phyloP scores from a whole-genome alignment of 2,329 filamentous ascomycete genomes.

The Simplicillium sp. region DNA sequence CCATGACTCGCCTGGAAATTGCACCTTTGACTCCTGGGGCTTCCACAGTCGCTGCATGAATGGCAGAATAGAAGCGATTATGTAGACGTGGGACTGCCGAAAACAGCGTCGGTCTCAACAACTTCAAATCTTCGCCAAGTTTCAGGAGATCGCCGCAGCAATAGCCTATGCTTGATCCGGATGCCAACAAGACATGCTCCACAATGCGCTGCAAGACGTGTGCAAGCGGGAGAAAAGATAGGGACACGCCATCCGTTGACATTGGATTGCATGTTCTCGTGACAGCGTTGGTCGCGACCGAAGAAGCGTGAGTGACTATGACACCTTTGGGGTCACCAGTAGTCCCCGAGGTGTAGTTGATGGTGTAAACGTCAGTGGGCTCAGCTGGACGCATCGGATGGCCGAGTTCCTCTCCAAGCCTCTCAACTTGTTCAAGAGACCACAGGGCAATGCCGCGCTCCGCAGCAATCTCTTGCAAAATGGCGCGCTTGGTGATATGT shows the following conservation, averaged over 20 bases:
- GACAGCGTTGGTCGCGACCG: conserved; percentile 61
- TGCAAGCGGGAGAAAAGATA: conserved; percentile 86
- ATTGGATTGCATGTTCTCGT: conserved; percentile 47
- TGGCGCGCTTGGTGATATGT: conserved; percentile 67
- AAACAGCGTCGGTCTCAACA: conserved; percentile 73
- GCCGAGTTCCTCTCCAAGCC: conserved; percentile 62
- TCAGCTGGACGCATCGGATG: conserved; percentile 61
- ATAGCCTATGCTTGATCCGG: conserved; percentile 72
- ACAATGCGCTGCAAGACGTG: conserved; percentile 87
- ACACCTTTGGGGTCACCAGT: conserved; percentile 79
- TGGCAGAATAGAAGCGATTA: conserved; percentile 79
- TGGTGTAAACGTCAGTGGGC: conserved; percentile 72
- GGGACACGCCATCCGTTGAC: conserved; percentile 47
- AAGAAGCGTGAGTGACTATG: conserved; percentile 71
- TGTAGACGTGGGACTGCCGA: conserved; percentile 84
- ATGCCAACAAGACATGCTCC: conserved; percentile 66
- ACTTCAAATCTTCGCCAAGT: conserved; percentile 87
- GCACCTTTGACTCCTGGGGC: conserved; percentile 71
- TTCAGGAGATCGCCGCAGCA: conserved; percentile 87
- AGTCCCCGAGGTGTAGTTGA: conserved; percentile 85
- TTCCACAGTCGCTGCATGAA: conserved; percentile 71
- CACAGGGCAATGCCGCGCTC: conserved; percentile 70
- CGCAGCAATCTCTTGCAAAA: conserved; percentile 67
- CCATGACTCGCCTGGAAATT: conserved; percentile 70
- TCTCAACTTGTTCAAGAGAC: conserved; percentile 72